phyloP scores from a whole-genome alignment of 306 rosid species.

The Vigna unguiculata region DNA sequence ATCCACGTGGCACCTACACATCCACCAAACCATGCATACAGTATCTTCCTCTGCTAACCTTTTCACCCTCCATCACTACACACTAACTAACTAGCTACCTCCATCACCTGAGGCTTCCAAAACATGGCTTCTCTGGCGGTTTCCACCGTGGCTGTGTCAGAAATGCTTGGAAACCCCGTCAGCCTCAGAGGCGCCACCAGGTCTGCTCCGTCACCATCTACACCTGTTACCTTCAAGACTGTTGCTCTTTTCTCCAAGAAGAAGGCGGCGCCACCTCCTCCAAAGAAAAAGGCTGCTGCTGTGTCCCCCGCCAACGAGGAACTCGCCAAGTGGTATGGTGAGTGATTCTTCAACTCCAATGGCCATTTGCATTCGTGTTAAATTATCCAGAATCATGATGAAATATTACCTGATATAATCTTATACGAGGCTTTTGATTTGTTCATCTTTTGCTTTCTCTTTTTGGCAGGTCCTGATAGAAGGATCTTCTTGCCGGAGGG shows the following conservation, averaged over 20 bases:
- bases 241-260: slow-evolving; percentile 71
- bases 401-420: background rate
- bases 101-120: background rate
- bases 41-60: slow-evolving; percentile 29
- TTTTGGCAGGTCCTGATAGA: slow-evolving; percentile 94
- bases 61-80: background rate
- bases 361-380: background rate
- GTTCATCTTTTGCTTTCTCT: background rate
- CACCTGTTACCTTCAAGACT: slow-evolving; percentile 60
- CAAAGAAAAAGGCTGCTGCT: slow-evolving; percentile 52
- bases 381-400: background rate
- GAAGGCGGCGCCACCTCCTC: slow-evolving; percentile 62
- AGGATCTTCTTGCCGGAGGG: slow-evolving; percentile 95
- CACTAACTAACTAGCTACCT: background rate
- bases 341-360: slow-evolving; percentile 34
- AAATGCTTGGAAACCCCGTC: slow-evolving; percentile 73
- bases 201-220: slow-evolving; percentile 65
- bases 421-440: background rate
- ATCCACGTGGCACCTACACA: slow-evolving; percentile 65
- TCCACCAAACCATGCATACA: slow-evolving; percentile 74
- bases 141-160: slow-evolving; percentile 67
- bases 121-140: slow-evolving; percentile 74
- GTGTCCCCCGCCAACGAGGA: slow-evolving; percentile 60
- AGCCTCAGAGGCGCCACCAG: slow-evolving; percentile 54
- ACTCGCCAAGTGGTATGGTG: slow-evolving; percentile 94